Percentiles rank a stretch among this genome's conserved stretches.
phyloP scores from a whole-genome alignment of 306 rosid genomes.

The Sophora flavescens region DNA sequence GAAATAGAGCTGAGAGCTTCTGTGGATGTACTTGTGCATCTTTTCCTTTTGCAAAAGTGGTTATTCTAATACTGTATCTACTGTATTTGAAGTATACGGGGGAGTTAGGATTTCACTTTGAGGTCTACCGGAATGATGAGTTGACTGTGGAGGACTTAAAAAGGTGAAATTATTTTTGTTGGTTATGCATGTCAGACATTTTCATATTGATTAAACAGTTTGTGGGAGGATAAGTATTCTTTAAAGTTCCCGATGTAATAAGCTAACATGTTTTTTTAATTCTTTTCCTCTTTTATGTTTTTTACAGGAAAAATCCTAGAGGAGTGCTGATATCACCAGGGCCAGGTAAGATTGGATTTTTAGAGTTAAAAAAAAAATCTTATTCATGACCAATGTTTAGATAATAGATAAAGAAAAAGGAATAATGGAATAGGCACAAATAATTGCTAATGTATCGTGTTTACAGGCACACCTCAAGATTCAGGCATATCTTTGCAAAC shows the following conservation, averaged over 20 bases:
- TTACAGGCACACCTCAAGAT: conserved; percentile 78
- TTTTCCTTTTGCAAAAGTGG: conserved; percentile 1
- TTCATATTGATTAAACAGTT: conserved; percentile 28
- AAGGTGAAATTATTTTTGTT: conserved; percentile 51
- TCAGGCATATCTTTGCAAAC: conserved; percentile 92
- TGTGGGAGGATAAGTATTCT: conserved; percentile 17
- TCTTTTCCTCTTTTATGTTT: neutral
- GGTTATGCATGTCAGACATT: neutral
- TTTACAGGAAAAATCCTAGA: conserved; percentile 78
- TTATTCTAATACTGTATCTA: conserved; percentile 41
- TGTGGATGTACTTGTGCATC: neutral
- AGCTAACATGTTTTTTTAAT: neutral
- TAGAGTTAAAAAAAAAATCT: neutral
- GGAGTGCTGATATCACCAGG: conserved; percentile 95
- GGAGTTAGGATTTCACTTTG: conserved; percentile 78
- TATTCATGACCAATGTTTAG: neutral
- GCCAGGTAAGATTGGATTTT: conserved; percentile 63
- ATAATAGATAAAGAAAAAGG: conserved; percentile 5
- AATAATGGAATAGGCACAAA: neutral
- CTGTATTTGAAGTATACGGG: conserved; percentile 80
- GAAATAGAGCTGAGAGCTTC: too few species aligned
- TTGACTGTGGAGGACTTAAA: conserved; percentile 80
- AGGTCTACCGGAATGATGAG: conserved; percentile 93
- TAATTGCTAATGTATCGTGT: neutral
- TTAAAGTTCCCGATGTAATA: neutral